Conservation (phyloP, 192 early-diverging fungal species). For the Coemansia guatemalensis region DNA sequence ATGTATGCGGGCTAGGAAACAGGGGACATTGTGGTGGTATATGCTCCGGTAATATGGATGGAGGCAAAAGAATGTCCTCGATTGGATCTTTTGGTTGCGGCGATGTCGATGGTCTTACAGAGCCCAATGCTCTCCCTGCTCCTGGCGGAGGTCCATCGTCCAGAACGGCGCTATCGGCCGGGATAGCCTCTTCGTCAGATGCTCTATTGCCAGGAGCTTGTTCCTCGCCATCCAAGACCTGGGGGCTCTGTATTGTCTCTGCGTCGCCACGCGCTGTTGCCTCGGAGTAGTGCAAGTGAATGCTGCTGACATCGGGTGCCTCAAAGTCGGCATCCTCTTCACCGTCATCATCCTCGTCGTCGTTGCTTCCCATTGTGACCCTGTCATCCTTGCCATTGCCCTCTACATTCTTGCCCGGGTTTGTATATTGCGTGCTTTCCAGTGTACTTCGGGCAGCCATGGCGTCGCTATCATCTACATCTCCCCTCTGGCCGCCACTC, state of each 20-base stretch:
- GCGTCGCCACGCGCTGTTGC: background rate
- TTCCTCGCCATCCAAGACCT: background rate
- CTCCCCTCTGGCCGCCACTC: conserved; percentile 1
- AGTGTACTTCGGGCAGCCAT: background rate
- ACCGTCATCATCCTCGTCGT: conserved; percentile 20
- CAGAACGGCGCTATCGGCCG: background rate
- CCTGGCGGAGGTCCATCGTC: background rate
- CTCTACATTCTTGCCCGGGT: background rate
- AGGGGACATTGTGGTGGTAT: conserved; percentile 43
- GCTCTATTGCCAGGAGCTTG: background rate
- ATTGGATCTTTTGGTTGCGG: background rate
- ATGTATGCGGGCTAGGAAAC: conserved; percentile 51
- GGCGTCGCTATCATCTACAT: conserved; percentile 9
- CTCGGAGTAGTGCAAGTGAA: background rate
- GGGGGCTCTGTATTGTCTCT: background rate
- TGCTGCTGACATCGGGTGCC: conserved; percentile 25
- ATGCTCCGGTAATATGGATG: conserved; percentile 23
- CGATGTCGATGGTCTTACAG: background rate
- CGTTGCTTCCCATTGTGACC: background rate
- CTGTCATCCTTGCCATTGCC: conserved; percentile 2
- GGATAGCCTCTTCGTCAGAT: background rate
- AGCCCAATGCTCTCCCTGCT: background rate
- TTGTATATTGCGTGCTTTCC: background rate
- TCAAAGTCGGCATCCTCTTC: conserved; percentile 53
- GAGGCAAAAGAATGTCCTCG: conserved; percentile 28